Base-by-base conservation (phyloP, 106 monocot genomes). In the Dendrobium chrysotoxum region DNA sequence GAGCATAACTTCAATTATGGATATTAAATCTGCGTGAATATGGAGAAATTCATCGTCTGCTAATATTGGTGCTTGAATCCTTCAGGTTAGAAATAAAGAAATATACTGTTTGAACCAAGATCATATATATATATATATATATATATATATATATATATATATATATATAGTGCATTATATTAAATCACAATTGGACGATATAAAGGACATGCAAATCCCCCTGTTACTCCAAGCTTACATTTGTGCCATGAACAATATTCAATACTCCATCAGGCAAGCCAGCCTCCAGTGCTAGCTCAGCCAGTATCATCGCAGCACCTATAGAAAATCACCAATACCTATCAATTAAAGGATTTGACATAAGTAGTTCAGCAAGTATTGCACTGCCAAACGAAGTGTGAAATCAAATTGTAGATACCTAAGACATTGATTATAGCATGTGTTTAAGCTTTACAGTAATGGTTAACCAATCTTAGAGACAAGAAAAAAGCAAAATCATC, bases 301-400 rank as follows among this genome's bases (percentile, higher is more conserved):
- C 89, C 79, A 99, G 93, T 73, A 99, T 93, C 92, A 99, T 91
- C 45, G 95, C 78, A 82, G 98, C 98, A 77, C 98, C 98, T 99
- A 87, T 72, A 89, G 76, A 15, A 82, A 41, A 83, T 80, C 40
- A 84, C 12, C n/a, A 45, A 64, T 40, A 61, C 6, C 65, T 8
- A 77, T 76, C 26, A 30, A 50, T 70, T 31, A 16, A 38, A 12
- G 35, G 28, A 70, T 70, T 35, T 31, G 35, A 35, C 16, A 70
- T 31, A 35, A 4, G 9, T 65, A 50, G 23, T 61, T 61, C 23
- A 61, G 23, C 61, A 23, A 61, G 61, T 61, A 25, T n/a, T 23
- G 61, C 5, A 23, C 8, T 61, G 21, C 5, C 11, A 61, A 15
- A 23, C 23, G 23, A 70, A 70, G 15, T 70, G 70, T 35, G 70